Base-by-base conservation (phyloP, 164 flowering plant species). In the Vitis rotundifolia region DNA sequence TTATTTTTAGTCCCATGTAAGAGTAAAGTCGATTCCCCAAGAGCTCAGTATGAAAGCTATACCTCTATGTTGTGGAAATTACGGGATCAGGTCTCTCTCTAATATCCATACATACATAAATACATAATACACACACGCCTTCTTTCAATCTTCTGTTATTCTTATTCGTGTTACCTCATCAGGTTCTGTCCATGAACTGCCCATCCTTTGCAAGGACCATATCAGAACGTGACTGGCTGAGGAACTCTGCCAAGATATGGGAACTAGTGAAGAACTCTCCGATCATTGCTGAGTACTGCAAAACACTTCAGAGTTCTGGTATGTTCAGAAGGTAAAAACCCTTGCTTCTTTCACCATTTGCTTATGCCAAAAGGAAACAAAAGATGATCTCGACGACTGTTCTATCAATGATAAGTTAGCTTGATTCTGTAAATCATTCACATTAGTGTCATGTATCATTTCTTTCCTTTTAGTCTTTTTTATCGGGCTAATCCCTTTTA, bases 221-320 rank as follows among this genome's bases (percentile, higher is more conserved):
- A 13, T 87, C 97, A 1, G 97, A 94, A 63, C 89, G 97, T 9
- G 97, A 94, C 29, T 92, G 97, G 98, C 70, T 91, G 75, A 85
- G 81, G 76, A 94, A 87, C 78, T 84, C 92, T 14, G 90, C 89
- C 22, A 88, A 84, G 69, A 86, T 92, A 76, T 94, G 98, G 98
- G 97, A 91, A 15, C 72, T 79, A 12, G 85, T 94, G 68, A 92
- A 88, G 82, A 88, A 77, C 73, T 91, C 97, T 50, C 79, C 92
- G 5, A 76, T 86, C 13, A 82, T 94, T 68, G 75, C 88, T 1
- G 97, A 94, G 56, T 92, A 94, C 54, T 60, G 84, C 75, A 85
- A 63, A 75, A 80, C 82, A 6, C 89, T 94, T 10, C 93, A 87
- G 65, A 83, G 72, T 71, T 88, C 89, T 12, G 94, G 91, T 28